Conservation (phyloP, 352 stramenopile species). For the Globisporangium canariense region DNA sequence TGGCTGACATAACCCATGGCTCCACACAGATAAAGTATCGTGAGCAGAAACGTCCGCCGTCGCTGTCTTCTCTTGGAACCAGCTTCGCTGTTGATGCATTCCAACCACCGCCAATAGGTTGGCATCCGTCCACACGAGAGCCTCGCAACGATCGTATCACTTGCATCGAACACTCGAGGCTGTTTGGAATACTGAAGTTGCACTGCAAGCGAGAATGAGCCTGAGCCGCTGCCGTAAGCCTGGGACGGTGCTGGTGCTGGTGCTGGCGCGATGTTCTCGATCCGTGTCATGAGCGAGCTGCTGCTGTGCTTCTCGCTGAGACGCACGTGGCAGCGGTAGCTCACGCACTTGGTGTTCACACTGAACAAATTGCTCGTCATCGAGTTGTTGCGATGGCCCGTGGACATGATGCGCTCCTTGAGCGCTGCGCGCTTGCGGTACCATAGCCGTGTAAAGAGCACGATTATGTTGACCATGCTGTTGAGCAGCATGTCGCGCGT, state of each 20-base stretch:
- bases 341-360: slow-evolving; percentile 21
- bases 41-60: not conserved
- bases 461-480: slow-evolving; percentile 23
- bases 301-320: not conserved
- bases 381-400: not conserved
- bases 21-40: not conserved
- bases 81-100: not conserved
- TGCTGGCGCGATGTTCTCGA: not conserved
- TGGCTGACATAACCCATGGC: not conserved
- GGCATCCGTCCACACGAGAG: not conserved
- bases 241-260: not conserved
- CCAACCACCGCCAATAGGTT: not conserved
- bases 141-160: not conserved
- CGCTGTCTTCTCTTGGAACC: not conserved
- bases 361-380: slow-evolving; percentile 17
- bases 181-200: not conserved
- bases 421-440: slow-evolving; percentile 26
- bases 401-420: not conserved
- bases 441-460: slow-evolving; percentile 26
- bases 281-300: not conserved
- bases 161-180: not conserved
- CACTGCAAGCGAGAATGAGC: not conserved
- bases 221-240: not conserved
- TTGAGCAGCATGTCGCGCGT: slow-evolving; percentile 30
- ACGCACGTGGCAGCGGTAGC: slow-evolving; percentile 26